Evolutionary conservation across 805 yeast genomes (phyloP).

Genomic region (Nakazawaea ernobii): DNA sequence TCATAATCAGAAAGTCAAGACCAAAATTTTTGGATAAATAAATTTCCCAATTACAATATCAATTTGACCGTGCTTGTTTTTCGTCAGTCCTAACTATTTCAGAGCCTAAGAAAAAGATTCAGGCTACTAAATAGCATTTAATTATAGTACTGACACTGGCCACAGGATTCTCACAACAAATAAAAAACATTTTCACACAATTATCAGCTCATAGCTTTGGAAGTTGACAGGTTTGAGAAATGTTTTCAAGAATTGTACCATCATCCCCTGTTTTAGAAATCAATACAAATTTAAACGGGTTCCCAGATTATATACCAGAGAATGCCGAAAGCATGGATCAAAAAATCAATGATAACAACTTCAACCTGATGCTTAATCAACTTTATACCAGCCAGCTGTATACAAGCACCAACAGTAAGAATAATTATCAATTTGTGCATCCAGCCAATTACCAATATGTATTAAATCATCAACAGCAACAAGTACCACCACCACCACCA

Average conservation of each 20-base stretch:
- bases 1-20: no score
- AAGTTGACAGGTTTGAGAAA: background rate
- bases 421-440: background rate
- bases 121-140: no score
- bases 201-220: background rate
- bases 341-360: background rate
- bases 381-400: slow-evolving; percentile 6
- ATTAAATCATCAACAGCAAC: background rate
- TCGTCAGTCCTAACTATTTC: no score
- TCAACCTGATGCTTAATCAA: slow-evolving; percentile 3
- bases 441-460: slow-evolving; percentile 1
- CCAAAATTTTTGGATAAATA: no score
- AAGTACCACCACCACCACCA: background rate
- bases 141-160: background rate
- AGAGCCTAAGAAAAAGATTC: no score
- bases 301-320: background rate
- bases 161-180: background rate
- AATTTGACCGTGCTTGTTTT: no score
- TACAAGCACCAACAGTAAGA: background rate
- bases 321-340: background rate
- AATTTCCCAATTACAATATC: no score
- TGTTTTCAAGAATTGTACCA: slow-evolving; percentile 6
- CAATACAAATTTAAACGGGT: background rate
- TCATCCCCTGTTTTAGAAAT: slow-evolving; percentile 8
- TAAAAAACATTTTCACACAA: background rate